Evolutionary conservation across 345 rosid genomes (phyloP).

Genomic region (Adansonia digitata): DNA sequence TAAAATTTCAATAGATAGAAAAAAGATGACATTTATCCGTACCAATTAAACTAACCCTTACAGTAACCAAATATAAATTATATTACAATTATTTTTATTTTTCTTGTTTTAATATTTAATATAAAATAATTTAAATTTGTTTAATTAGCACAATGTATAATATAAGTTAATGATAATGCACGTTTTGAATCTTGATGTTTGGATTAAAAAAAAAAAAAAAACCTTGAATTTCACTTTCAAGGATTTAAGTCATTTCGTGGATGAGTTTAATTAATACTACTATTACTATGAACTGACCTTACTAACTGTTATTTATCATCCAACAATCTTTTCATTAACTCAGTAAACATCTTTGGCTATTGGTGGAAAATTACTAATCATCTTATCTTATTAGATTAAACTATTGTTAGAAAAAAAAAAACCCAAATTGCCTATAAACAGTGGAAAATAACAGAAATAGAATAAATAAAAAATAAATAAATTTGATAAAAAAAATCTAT

Average conservation of each 20-base stretch:
- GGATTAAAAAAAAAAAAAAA: neutral
- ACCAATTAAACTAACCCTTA: too few relatives aligned
- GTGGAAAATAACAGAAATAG: neutral
- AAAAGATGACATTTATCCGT: too few relatives aligned
- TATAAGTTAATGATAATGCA: too few relatives aligned
- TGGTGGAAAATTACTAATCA: neutral
- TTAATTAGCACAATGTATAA: too few relatives aligned
- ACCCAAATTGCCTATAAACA: neutral
- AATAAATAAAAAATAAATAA: neutral
- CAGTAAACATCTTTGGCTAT: neutral
- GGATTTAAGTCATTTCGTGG: neutral
- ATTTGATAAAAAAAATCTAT: neutral
- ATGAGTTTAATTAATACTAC: slow-evolving; percentile 4
- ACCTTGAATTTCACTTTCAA: neutral
- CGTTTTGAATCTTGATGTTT: neutral
- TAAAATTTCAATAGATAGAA: too few relatives aligned
- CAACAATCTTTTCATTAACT: slow-evolving; percentile 16
- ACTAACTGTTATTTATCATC: neutral
- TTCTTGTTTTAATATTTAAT: too few relatives aligned
- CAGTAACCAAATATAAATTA: too few relatives aligned
- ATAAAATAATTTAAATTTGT: too few relatives aligned
- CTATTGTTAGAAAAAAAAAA: neutral
- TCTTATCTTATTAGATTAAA: neutral
- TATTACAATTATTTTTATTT: too few relatives aligned
- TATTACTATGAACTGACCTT: slow-evolving; percentile 14